Base-by-base conservation (phyloP, 495 filamentous ascomycete species). In the Xanthoparmelia taractica region DNA sequence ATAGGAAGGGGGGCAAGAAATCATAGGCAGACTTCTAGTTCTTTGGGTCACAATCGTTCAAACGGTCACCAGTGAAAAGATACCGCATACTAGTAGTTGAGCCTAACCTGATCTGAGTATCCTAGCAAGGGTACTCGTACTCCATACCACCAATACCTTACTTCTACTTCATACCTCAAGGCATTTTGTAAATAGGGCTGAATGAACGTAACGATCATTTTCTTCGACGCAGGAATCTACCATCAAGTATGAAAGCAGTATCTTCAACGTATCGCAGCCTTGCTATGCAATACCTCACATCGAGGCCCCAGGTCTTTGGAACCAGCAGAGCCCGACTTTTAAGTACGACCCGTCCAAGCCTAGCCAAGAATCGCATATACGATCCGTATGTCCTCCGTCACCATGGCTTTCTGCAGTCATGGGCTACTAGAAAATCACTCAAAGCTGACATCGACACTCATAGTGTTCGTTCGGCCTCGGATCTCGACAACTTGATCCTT, bases 401-500 rank as follows among this genome's bases (percentile, higher is more conserved):
- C 34, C 27, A 2, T 34, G 17, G 23, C 57, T 0, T n/a, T 36
- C 67, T 78, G 6, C 33, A 4, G 11, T 41, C 13, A 40, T 54
- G 8, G n/a, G 2, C 59, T n/a, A 17, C 38, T 43, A 2, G 27
- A 34, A 7, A 27, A 50, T 27, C 23, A 61, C 47, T 65, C 62
- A 64, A 63, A 61, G 58, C 38, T 64, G 17, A 55, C 31, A 2
- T 20, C 10, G 10, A 8, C 8, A 64, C 27, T 36, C 33, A 15
- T 34, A 69, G 68, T 7, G 76, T 87, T 62, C 84, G 86, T 47
- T 77, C 76, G 41, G 75, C 78, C n/a, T 75, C 82, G 59, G 83
- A 87, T 65, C 79, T 89, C 63, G 71, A 83, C 68, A 84, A 78
- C 43, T 80, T 87, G 63, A 79, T 80, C 25, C 77, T 85, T 50